Evolutionary conservation across 192 early-diverging fungal species (phyloP).

Genomic region (Podochytrium sp.): DNA sequence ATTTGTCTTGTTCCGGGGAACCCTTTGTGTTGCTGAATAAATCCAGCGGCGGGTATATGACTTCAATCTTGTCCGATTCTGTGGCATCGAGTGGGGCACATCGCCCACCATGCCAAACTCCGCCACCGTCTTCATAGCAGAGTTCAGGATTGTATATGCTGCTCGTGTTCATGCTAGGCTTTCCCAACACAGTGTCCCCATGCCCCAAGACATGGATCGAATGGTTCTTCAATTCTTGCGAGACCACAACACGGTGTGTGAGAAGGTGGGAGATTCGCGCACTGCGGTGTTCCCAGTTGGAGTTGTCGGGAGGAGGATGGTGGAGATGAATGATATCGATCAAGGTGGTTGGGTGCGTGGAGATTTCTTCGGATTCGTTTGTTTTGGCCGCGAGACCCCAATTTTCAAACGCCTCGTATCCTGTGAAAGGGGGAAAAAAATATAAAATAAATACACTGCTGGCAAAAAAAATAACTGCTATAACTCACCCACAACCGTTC

Average conservation of each 20-base stretch:
- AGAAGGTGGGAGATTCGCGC: slow-evolving; percentile 22
- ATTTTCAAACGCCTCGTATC: neutral
- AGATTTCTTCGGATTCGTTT: neutral
- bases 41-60: slow-evolving; percentile 32
- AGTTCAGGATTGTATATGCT: neutral
- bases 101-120: neutral
- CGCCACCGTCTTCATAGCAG: neutral
- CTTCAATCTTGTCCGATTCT: slow-evolving; percentile 11
- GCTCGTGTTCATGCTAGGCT: neutral
- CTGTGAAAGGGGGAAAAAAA: too few species aligned
- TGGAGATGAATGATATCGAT: slow-evolving; percentile 39
- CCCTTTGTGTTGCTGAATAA: neutral
- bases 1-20: neutral
- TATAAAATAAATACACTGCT: too few species aligned
- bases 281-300: slow-evolving; percentile 38
- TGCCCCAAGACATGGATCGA: slow-evolving; percentile 20
- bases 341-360: neutral
- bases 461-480: too few species aligned
- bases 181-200: slow-evolving; percentile 29
- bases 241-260: slow-evolving; percentile 27
- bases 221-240: slow-evolving; percentile 18
- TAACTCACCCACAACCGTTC: slow-evolving; percentile 30
- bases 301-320: slow-evolving; percentile 28
- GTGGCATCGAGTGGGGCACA: slow-evolving; percentile 1
- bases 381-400: neutral